Evolutionary conservation across 495 filamentous ascomycete genomes (phyloP), one percentile per base, ranked within the genome.

Genomic region (Penicillium canariense): DNA sequence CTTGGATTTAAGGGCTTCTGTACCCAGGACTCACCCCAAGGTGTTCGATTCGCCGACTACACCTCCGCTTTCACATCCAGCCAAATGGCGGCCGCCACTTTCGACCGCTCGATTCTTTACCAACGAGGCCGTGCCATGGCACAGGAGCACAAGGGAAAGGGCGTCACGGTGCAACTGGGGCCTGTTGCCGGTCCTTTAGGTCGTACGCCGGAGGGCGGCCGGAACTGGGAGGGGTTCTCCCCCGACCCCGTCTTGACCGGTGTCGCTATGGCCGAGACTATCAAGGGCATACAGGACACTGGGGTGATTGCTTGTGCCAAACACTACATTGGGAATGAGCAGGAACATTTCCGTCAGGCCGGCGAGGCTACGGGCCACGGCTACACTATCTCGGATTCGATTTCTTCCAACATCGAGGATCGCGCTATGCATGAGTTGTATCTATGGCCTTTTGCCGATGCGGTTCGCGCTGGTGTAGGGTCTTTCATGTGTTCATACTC

Each of bases 381-480:
- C 23, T 48, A 48, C 9, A 48, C 22, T 14, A 40, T 51, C 25
- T 53, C 18, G 31, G 51, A 12, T 53, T 55, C 52, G 52, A 51
- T 90, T 18, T 57, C 72, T 61, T 35, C 80, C 62, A 62, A 69
- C 18, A 48, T 73, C 34, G 87, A 91, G 60, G 90, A 91, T 63
- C 75, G 88, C 39, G 84, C 88, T 0, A 65, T 91, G 55, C 88
- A 92, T 63, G 90, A 95, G 63, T 67, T 95, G 42, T 95, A 95
- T 57, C 72, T 88, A 26, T 95, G 90, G 90, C 80, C 81, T 0
- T 90, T 89, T 66, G 79, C 81, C 27, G 81, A 89, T 58, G 82
- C 84, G 0, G 79, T 87, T 1, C 77, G 77, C 30, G 84, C 87
- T 1, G 78, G 81, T 5, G 80, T 77, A 3, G 84, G 77, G 1